Evolutionary conservation across 345 rosid species (phyloP).

Genomic region (Lepidium aucheri): DNA sequence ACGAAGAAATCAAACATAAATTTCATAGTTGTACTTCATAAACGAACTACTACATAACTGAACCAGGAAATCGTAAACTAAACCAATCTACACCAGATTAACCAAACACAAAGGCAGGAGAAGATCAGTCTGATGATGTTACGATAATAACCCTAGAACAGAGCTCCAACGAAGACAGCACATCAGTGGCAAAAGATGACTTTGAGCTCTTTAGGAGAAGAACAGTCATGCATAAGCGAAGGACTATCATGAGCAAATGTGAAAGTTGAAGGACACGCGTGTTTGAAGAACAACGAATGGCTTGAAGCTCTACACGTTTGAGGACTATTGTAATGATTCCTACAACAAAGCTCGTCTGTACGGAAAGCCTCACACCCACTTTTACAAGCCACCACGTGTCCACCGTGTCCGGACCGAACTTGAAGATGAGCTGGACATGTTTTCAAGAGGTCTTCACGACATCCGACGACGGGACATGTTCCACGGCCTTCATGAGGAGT

Average conservation of each 20-base stretch:
- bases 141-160: constrained; percentile 4
- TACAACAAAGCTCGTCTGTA: constrained; percentile 83
- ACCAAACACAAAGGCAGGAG: constrained; percentile 1
- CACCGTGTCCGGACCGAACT: constrained; percentile 33
- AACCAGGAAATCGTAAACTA: constrained; percentile 18
- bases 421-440: constrained; percentile 61
- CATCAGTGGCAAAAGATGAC: constrained; percentile 81
- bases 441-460: constrained; percentile 51
- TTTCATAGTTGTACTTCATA: neutral
- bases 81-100: constrained; percentile 3
- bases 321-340: constrained; percentile 71
- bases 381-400: constrained; percentile 76
- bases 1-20: neutral
- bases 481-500: constrained; percentile 95
- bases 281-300: constrained; percentile 71
- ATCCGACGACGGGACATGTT: constrained; percentile 81
- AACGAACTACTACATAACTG: neutral
- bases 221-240: constrained; percentile 76
- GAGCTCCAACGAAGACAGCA: neutral
- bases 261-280: constrained; percentile 74
- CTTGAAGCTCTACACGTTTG: constrained; percentile 63
- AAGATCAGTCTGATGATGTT: neutral
- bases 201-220: constrained; percentile 89
- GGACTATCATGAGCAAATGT: constrained; percentile 87
- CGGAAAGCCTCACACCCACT: constrained; percentile 82